Percentiles rank a stretch among this genome's conserved stretches.
These are phyloP conservation scores for Candida nanaspora DNA, from an alignment of 805 yeast species.

Conservation along the genomic window DNA sequence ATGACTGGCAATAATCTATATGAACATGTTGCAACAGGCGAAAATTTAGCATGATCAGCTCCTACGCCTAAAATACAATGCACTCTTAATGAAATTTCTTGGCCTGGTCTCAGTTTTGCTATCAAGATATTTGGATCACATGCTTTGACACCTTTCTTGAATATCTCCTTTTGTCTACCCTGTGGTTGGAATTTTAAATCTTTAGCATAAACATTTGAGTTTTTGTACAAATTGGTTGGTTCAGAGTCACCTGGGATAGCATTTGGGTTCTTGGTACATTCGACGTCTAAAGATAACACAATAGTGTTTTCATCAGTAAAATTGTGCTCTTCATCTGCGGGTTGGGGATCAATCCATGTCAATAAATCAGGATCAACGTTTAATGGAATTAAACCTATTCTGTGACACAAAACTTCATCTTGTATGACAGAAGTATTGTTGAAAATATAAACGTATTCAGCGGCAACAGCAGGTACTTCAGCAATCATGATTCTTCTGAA, in stretches of 20 bases:
- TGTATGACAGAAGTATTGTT: conserved; percentile 96
- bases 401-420: conserved; percentile 93
- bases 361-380: conserved; percentile 85
- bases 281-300: conserved; percentile 71
- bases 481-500: conserved; percentile 95
- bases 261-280: conserved; percentile 79
- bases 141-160: conserved; percentile 62
- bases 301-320: conserved; percentile 87
- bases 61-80: conserved; percentile 92
- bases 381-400: conserved; percentile 89
- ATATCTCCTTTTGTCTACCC: conserved; percentile 73
- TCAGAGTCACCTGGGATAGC: conserved; percentile 73
- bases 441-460: conserved; percentile 83
- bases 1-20: conserved; percentile 89
- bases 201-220: conserved; percentile 81
- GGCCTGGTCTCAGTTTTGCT: conserved; percentile 94
- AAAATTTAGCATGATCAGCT: conserved; percentile 92
- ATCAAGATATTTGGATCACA: conserved; percentile 84
- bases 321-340: conserved; percentile 51
- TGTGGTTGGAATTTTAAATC: conserved; percentile 89
- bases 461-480: conserved; percentile 94
- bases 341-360: conserved; percentile 66
- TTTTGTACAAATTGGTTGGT: conserved; percentile 77
- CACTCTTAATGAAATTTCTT: conserved; percentile 83
- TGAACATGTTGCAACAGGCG: conserved; percentile 96